Evolutionary conservation across 2,329 filamentous ascomycete genomes (phyloP), one percentile per base, ranked within the genome.

Genomic region (Microdochium bolleyi): DNA sequence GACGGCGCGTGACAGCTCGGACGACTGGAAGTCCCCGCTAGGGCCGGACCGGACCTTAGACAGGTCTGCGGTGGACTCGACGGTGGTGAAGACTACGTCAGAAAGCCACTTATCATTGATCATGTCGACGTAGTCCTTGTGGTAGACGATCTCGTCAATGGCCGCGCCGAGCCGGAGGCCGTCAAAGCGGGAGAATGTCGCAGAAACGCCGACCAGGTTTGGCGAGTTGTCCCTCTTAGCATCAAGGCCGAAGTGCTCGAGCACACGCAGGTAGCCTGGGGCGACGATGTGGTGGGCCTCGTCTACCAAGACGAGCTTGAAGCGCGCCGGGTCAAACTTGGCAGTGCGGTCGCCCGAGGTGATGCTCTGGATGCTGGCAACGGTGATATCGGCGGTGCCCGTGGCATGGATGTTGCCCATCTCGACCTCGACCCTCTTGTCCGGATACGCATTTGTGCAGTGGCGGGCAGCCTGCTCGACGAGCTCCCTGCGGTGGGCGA

Each of bases 231-330:
- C 70, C 13, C 76, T 73, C 57, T 73, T 75, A 21, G 55, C 44
- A 27, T 65, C 61, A 19, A 95, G 77, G 0, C 85, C 82, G 66
- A 99, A 95, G 67, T 97, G 83, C n/a, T 79, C 74, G 49, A 99
- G 73, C 0, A 84, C 79, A 44, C 80, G 78, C 56, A 95, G 76
- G 63, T 97, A 97, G 8, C 84, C 83, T 2, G 82, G 78, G 1
- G 94, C 88, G 48, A 96, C 92, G 51, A 97, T 95, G 68, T 99
- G 94, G 67, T 99, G 94, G 3, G 92, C 94, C 70, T 99, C 94
- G 58, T 99, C 94, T 3, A 99, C 92, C 2, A 99, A 78, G 0
- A 99, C 74, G 0, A 99, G 81, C 70, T 99, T 99, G 75, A 92
- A 97, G 8, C 74, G 75, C 0, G 68, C 69, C 0, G 91, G 88